A percentile compares a stretch with the other conserved stretches of the same genome.
Evolutionary conservation across 176 grass and related monocot genomes (phyloP).

Genomic region (Oryza australiensis): DNA sequence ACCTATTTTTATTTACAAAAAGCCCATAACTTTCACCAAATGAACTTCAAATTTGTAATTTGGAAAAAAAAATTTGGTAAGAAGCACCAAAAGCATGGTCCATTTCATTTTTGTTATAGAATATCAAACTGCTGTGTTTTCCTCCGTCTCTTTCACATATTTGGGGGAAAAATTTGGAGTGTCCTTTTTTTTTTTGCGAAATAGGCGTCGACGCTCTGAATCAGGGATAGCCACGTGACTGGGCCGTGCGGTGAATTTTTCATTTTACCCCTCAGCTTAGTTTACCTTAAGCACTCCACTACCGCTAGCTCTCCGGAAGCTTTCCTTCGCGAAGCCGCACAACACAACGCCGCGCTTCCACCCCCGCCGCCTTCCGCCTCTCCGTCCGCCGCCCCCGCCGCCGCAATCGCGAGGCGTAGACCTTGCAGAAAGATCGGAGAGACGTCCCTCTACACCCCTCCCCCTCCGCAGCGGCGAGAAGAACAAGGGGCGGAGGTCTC

Average conservation of each 20-base stretch:
- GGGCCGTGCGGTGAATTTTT: background rate
- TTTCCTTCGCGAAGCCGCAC: slow-evolving; percentile 28
- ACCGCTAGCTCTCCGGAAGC: background rate
- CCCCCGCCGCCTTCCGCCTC: slow-evolving; percentile 6
- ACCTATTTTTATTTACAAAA: background rate
- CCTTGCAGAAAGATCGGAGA: slow-evolving; percentile 17
- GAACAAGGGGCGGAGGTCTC: slow-evolving; percentile 37
- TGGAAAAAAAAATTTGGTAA: background rate
- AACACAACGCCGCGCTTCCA: slow-evolving; percentile 27
- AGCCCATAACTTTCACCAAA: background rate
- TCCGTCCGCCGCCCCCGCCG: background rate
- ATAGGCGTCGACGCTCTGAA: too few relatives aligned
- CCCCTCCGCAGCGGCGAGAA: slow-evolving; percentile 2
- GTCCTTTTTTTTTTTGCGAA: background rate
- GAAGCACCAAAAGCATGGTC: background rate
- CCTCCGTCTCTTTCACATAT: background rate
- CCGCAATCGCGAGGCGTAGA: background rate
- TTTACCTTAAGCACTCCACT: background rate
- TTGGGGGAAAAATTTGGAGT: background rate
- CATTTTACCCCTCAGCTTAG: background rate
- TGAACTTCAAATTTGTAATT: background rate
- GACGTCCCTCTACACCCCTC: background rate
- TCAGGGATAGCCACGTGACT: background rate
- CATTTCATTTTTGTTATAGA: too few relatives aligned
- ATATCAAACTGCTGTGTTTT: too few relatives aligned